Percentiles rank a stretch among this genome's conserved stretches.
Evolutionary conservation across 306 rosid species (phyloP).

Genomic region (Quercus parvula): DNA sequence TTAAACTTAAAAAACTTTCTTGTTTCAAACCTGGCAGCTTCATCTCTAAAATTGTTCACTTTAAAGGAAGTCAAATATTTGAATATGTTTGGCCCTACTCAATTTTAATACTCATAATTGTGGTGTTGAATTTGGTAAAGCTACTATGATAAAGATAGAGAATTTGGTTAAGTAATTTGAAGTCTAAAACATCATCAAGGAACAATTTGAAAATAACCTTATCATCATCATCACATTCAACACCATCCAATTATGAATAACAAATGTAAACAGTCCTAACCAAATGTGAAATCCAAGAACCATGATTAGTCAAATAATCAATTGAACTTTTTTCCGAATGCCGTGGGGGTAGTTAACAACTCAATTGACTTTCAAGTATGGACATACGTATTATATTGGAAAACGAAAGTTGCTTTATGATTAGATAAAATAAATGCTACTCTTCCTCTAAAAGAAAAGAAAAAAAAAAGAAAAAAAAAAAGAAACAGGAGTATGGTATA

Average conservation of each 20-base stretch:
- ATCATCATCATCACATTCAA: slow-evolving; percentile 15
- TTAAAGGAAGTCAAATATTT: slow-evolving; percentile 4
- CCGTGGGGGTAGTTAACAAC: background rate
- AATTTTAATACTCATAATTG: background rate
- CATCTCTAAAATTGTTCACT: background rate
- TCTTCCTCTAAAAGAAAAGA: too few species aligned
- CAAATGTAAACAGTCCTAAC: too few species aligned
- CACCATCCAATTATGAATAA: background rate
- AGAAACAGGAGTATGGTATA: too few species aligned
- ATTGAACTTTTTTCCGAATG: background rate
- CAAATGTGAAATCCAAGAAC: too few species aligned
- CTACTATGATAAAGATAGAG: slow-evolving; percentile 17
- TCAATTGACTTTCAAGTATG: slow-evolving; percentile 3
- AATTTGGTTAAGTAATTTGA: background rate
- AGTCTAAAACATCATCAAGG: slow-evolving; percentile 12
- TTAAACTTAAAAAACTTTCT: background rate
- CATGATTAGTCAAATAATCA: background rate
- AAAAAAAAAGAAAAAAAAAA: too few species aligned
- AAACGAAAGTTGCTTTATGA: too few species aligned
- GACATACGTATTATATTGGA: background rate
- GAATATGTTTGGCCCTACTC: background rate
- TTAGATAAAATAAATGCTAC: too few species aligned
- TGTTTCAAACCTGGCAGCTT: slow-evolving; percentile 10
- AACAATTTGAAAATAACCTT: slow-evolving; percentile 1
- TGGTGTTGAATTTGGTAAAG: slow-evolving; percentile 24